phyloP scores from a whole-genome alignment of 495 filamentous ascomycete species.

The Annulohypoxylon bovei region DNA sequence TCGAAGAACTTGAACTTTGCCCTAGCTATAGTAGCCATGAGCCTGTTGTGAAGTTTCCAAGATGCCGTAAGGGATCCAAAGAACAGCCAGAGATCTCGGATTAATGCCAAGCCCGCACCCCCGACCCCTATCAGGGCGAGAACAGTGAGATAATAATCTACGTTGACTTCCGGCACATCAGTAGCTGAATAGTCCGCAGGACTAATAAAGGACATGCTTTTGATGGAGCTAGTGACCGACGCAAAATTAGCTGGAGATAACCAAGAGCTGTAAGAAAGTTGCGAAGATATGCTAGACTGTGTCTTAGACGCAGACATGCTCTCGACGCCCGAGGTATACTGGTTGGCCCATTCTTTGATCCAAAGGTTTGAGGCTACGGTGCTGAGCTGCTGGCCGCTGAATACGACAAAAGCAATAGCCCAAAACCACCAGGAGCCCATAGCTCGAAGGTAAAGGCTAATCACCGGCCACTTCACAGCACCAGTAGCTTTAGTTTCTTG shows the following conservation, averaged over 20 bases:
- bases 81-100: constrained; percentile 87
- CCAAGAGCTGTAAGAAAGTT: constrained; percentile 37
- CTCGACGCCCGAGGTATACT: constrained; percentile 55
- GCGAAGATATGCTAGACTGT: constrained; percentile 50
- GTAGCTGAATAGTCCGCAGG: constrained; percentile 42
- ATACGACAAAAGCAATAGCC: constrained; percentile 75
- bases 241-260: constrained; percentile 49
- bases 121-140: constrained; percentile 81
- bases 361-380: constrained; percentile 89
- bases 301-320: constrained; percentile 36
- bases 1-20: constrained; percentile 99
- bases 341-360: constrained; percentile 87
- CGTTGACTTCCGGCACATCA: constrained; percentile 70
- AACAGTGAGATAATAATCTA: constrained; percentile 81
- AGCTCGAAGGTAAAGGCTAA: constrained; percentile 81
- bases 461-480: constrained; percentile 84
- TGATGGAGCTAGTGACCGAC: constrained; percentile 47
- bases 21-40: constrained; percentile 82
- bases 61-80: constrained; percentile 92
- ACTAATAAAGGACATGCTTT: constrained; percentile 35
- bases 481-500: constrained; percentile 82
- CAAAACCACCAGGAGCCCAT: constrained; percentile 98
- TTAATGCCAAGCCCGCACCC: constrained; percentile 78
- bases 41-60: constrained; percentile 79
- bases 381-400: constrained; percentile 81